Base-by-base conservation (phyloP, 2,329 filamentous ascomycete species). In the Colletotrichum plurivorum region DNA sequence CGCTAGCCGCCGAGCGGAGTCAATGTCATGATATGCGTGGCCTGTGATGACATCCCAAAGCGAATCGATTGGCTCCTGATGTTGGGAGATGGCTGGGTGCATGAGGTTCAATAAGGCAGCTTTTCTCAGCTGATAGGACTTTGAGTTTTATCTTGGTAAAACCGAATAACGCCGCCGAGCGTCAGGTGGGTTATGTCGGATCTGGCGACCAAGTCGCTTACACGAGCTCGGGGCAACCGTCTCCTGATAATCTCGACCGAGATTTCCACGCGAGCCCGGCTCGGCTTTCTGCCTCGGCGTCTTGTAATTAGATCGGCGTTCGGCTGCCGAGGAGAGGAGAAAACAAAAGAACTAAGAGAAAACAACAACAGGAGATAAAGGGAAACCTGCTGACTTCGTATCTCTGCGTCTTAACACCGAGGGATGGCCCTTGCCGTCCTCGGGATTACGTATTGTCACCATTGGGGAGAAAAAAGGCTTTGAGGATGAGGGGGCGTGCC, bases 351-450 rank as follows among this genome's bases (percentile, higher is more conserved):
- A 52, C 10, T 8, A 20, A 25, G 36, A 45, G 45, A 15, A 25
- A 58, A 54, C 27, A 45, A 18, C 16, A 12, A 18, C 16, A 49
- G 18, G 20, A 22, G 18, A 49, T 13, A 49, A 45, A 27, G 39
- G 39, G 27, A 48, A 36, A 10, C 8, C 31, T 8, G 31, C 31
- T 3, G 8, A 36, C 31, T 20, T 48, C 51, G 5, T 31, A 51
- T 57, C 43, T 66, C 36, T 52, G 22, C 49, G 20, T 43, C n/a
- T 58, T 67, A 67, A 66, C 62, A 56, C 62, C 67, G 55, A 69
- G 62, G 52, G 48, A 60, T 43, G 49, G 31, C 67, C 55, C 55
- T 60, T 55, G 25, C 16, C 51, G 51, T 39, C 36, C 62, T 69
- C 51, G 56, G 62, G 62, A 67, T 67, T 67, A 69, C 55, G 62